Percentiles rank a stretch among this genome's conserved stretches.
phyloP scores from a whole-genome alignment of 1,284 basidiomycete genomes.

The Austroboletus rostrupii region DNA sequence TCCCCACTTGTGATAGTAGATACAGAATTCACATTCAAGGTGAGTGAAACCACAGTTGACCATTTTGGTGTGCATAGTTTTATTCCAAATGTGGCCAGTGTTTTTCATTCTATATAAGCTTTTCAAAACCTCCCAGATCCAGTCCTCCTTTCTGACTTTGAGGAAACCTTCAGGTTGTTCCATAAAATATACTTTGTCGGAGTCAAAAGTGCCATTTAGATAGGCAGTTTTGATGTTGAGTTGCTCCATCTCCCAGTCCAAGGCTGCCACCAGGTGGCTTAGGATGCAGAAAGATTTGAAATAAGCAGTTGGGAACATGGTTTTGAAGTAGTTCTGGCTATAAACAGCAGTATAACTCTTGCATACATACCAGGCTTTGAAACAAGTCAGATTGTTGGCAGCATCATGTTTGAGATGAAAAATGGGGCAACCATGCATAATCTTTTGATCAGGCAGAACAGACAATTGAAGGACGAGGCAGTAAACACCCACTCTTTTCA shows the following conservation, averaged over 20 bases:
- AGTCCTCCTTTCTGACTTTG: neutral
- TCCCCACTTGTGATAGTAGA: neutral
- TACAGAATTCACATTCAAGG: neutral
- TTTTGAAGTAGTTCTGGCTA: constrained; percentile 2
- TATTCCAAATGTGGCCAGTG: neutral
- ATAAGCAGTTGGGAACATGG: neutral
- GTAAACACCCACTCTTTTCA: too few relatives aligned
- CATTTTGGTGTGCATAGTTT: neutral
- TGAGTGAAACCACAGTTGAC: neutral
- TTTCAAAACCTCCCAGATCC: neutral
- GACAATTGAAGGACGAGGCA: too few relatives aligned
- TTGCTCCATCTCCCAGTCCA: neutral
- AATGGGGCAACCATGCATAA: neutral
- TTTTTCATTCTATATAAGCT: neutral
- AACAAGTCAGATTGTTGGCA: rapidly evolving
- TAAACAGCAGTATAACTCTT: neutral
- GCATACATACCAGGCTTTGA: constrained; percentile 3
- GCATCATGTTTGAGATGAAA: constrained; percentile 2
- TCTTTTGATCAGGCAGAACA: too few relatives aligned
- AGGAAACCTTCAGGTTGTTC: neutral
- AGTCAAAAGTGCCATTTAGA: neutral
- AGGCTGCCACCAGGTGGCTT: neutral
- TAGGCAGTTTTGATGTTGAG: neutral
- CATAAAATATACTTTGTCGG: neutral
- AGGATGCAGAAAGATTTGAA: constrained; percentile 5